A percentile compares a stretch with the other conserved stretches of the same genome.
These are phyloP conservation scores for Sarocladiaceae sp. DNA, from an alignment of 2,329 filamentous ascomycete genomes.

Conservation along the genomic window DNA sequence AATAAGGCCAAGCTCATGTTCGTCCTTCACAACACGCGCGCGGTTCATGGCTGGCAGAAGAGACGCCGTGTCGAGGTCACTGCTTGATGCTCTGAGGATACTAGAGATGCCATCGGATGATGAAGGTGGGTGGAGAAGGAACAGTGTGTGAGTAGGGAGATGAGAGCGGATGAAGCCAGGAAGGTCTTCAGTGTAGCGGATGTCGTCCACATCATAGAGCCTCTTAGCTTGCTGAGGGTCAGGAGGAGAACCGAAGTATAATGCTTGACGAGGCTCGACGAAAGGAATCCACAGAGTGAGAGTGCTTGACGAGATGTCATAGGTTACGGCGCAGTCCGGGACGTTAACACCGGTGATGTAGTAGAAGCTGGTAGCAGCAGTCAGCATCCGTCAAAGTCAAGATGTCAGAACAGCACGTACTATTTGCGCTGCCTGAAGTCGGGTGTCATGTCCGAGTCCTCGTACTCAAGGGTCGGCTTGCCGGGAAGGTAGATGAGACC, in stretches of 20 bases:
- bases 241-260: conserved; percentile 62
- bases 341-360: conserved; percentile 54
- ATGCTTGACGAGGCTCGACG: conserved; percentile 54
- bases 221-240: conserved; percentile 56
- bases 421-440: conserved; percentile 55
- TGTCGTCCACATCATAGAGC: conserved; percentile 66
- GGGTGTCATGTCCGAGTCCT: conserved; percentile 55
- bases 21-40: conserved; percentile 76
- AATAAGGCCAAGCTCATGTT: conserved; percentile 81
- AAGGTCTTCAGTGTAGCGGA: conserved; percentile 56
- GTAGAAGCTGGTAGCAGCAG: conserved; percentile 41
- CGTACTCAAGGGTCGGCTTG: conserved; percentile 44
- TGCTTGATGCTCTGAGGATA: conserved; percentile 43
- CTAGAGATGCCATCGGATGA: conserved; percentile 27
- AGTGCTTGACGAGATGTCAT: conserved; percentile 53
- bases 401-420: conserved; percentile 31
- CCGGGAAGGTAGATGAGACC: conserved; percentile 56
- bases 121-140: conserved; percentile 42
- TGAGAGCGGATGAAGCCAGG: conserved; percentile 35
- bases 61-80: conserved; percentile 42
- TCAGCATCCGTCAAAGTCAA: not conserved
- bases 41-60: conserved; percentile 73
- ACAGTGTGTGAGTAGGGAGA: conserved; percentile 24
- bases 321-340: conserved; percentile 51
- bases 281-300: conserved; percentile 72